Conservation (phyloP, 768 basidiomycete genomes). For the Leucosporidium scottii region DNA sequence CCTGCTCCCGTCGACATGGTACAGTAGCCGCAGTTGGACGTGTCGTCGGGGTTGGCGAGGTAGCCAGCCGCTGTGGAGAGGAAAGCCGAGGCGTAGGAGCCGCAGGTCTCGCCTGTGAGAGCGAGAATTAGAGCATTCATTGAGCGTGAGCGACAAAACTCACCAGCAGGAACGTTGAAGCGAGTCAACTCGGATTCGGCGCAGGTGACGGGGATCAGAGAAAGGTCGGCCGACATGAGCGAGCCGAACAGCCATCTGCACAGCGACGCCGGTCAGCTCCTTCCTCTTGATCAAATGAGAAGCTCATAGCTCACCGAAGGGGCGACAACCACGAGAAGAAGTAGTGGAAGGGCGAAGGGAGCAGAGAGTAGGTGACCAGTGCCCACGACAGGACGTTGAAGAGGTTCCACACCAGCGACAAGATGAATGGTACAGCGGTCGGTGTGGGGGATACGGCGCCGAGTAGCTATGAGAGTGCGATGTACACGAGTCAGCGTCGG, state of each 20-base stretch:
- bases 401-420: slow-evolving; percentile 12
- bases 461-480: background rate
- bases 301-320: background rate
- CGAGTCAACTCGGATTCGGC: background rate
- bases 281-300: background rate
- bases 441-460: slow-evolving; percentile 17
- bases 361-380: slow-evolving; percentile 8
- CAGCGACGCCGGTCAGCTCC: no score
- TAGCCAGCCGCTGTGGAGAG: slow-evolving; percentile 19
- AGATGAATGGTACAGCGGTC: slow-evolving; percentile 3
- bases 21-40: background rate
- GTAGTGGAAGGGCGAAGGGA: slow-evolving; percentile 13
- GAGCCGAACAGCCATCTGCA: slow-evolving; percentile 9
- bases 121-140: no score
- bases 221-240: slow-evolving; percentile 5
- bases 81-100: slow-evolving; percentile 18
- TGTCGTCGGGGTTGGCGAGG: slow-evolving; percentile 14
- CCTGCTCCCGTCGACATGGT: no score
- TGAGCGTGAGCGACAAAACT: no score
- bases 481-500: background rate
- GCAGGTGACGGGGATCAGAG: slow-evolving; percentile 4
- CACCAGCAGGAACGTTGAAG: slow-evolving; percentile 9
- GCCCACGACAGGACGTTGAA: slow-evolving; percentile 4
- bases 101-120: slow-evolving; percentile 21
- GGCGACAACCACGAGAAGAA: slow-evolving; percentile 24